A percentile compares a stretch with the other conserved stretches of the same genome.
Conservation (phyloP, 257 asterid species). For the Nicotiana sylvestris region DNA sequence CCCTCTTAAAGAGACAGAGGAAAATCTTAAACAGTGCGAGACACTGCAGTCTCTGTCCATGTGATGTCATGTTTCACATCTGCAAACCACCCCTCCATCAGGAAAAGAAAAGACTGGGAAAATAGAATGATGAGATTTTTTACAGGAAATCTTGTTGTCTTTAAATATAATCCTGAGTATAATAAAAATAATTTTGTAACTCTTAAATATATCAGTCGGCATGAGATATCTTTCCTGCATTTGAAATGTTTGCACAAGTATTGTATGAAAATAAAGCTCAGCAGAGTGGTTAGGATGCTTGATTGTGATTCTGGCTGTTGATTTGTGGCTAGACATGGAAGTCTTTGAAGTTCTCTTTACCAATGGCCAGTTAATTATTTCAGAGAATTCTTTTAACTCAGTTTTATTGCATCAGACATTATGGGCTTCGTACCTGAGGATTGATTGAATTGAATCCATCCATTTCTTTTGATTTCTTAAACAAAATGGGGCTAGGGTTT, state of each 20-base stretch:
- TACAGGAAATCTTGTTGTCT: neutral
- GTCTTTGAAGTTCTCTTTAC: neutral
- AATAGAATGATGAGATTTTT: neutral
- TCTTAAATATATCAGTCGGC: neutral
- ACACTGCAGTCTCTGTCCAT: neutral
- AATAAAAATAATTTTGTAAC: neutral
- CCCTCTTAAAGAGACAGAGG: neutral
- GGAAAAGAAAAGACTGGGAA: neutral
- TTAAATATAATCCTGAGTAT: neutral
- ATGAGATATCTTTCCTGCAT: neutral
- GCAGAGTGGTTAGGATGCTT: neutral
- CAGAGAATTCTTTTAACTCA: no score
- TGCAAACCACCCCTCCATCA: neutral
- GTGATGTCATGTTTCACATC: neutral
- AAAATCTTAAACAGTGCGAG: neutral
- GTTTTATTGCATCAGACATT: neutral
- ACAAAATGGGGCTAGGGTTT: neutral
- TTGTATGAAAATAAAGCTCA: neutral
- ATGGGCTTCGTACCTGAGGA: neutral
- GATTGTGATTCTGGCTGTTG: constrained; percentile 3
- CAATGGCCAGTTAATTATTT: neutral
- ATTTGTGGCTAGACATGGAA: neutral
- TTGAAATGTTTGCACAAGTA: neutral
- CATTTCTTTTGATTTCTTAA: neutral
- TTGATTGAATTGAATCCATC: neutral